phyloP scores from a whole-genome alignment of 2,329 filamentous ascomycete genomes.

The Fusarium sarcochroum region DNA sequence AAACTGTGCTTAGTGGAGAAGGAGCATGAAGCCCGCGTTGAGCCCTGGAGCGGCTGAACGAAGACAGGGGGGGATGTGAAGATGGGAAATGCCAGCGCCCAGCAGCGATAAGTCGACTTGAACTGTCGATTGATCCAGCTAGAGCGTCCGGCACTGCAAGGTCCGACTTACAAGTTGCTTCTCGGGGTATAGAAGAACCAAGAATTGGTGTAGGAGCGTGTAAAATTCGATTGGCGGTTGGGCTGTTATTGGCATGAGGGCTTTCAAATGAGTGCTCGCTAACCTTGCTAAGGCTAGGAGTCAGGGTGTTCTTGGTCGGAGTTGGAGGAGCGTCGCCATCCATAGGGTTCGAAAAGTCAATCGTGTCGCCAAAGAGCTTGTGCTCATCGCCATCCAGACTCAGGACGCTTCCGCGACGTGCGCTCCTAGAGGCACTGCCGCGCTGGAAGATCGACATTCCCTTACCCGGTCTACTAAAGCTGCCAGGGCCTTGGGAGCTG shows the following conservation, averaged over 20 bases:
- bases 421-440: conserved; percentile 61
- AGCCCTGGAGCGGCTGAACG: conserved; percentile 54
- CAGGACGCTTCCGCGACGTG: conserved; percentile 77
- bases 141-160: conserved; percentile 28
- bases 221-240: conserved; percentile 63
- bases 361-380: conserved; percentile 57
- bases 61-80: conserved; percentile 55
- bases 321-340: conserved; percentile 86
- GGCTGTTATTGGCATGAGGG: conserved; percentile 47
- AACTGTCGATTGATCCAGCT: conserved; percentile 28
- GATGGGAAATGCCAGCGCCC: conserved; percentile 53
- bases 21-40: conserved; percentile 53
- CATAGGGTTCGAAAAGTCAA: conserved; percentile 46
- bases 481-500: conserved; percentile 61
- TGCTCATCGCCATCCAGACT: conserved; percentile 85
- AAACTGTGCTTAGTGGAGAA: conserved; percentile 51
- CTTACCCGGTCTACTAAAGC: conserved; percentile 69
- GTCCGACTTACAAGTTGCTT: conserved; percentile 63
- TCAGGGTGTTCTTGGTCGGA: conserved; percentile 81
- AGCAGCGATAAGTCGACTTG: conserved; percentile 48
- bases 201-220: conserved; percentile 59
- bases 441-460: conserved; percentile 77
- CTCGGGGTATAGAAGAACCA: conserved; percentile 54
- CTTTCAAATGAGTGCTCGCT: conserved; percentile 60
- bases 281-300: conserved; percentile 57